Evolutionary conservation across 2,329 filamentous ascomycete genomes (phyloP).

Genomic region (Corynespora cassiicola): DNA sequence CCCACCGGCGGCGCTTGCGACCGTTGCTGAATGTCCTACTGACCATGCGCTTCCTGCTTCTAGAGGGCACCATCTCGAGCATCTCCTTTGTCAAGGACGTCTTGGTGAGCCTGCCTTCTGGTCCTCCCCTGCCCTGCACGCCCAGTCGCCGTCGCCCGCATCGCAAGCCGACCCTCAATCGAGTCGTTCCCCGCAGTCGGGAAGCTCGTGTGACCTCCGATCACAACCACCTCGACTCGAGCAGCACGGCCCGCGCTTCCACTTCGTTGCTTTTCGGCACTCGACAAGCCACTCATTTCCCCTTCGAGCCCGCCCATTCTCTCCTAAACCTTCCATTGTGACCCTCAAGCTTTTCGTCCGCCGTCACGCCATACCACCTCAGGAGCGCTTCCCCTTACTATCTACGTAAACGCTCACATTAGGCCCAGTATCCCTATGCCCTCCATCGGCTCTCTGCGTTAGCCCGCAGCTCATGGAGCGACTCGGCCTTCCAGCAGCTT

Average conservation of each 20-base stretch:
- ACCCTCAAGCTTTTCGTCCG: slow-evolving; percentile 26
- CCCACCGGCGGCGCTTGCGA: slow-evolving; percentile 16
- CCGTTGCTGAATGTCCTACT: slow-evolving; percentile 29
- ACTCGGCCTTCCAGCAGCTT: slow-evolving; percentile 69
- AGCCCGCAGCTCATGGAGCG: slow-evolving; percentile 72
- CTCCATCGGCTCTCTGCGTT: slow-evolving; percentile 69
- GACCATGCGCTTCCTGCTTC: slow-evolving; percentile 26
- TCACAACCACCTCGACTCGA: slow-evolving; percentile 28
- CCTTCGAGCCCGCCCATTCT: slow-evolving; percentile 19
- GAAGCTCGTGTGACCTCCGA: slow-evolving; percentile 29
- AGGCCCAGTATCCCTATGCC: slow-evolving; percentile 76
- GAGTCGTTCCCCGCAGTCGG: slow-evolving; percentile 36
- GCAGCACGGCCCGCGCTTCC: slow-evolving; percentile 27
- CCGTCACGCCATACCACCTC: slow-evolving; percentile 36
- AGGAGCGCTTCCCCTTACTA: slow-evolving; percentile 20
- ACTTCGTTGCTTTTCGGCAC: slow-evolving; percentile 22
- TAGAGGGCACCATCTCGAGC: slow-evolving; percentile 83
- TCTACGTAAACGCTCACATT: slow-evolving; percentile 34
- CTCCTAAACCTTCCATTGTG: slow-evolving; percentile 22
- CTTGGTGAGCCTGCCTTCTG: slow-evolving; percentile 66
- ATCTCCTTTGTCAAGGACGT: slow-evolving; percentile 86
- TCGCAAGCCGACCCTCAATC: neutral
- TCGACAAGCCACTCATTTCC: slow-evolving; percentile 36
- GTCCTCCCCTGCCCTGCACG: slow-evolving; percentile 25
- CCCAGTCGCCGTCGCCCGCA: slow-evolving; percentile 3